Conservation (phyloP, 2,329 filamentous ascomycete species). For the Colletotrichum higginsianum region DNA sequence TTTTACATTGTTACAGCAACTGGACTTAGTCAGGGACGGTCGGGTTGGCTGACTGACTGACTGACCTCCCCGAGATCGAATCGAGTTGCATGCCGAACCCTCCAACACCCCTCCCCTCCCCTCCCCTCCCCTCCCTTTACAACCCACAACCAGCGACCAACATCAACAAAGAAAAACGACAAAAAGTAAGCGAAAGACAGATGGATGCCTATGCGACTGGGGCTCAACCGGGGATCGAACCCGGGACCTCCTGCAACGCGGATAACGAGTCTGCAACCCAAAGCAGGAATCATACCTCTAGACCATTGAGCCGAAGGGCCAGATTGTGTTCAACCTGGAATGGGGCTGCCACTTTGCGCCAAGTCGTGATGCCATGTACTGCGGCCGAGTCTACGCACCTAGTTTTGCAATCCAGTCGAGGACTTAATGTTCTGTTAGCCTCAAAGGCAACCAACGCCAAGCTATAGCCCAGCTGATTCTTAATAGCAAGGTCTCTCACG, state of each 20-base stretch:
- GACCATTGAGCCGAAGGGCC: conserved; percentile 48
- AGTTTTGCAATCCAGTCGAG: not conserved
- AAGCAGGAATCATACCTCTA: conserved; percentile 55
- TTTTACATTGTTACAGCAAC: not conserved
- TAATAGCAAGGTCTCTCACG: too few species aligned
- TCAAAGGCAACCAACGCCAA: too few species aligned
- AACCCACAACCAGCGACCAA: too few species aligned
- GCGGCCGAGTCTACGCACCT: too few species aligned
- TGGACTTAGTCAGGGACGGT: not conserved
- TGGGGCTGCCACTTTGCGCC: not conserved
- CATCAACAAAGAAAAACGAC: conserved; percentile 13
- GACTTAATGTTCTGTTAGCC: too few species aligned
- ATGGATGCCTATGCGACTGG: not conserved
- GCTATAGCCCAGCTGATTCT: too few species aligned
- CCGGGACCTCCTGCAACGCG: conserved; percentile 52
- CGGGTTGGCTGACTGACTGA: not conserved
- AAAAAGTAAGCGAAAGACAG: too few species aligned
- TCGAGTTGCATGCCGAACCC: not conserved
- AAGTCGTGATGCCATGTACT: not conserved
- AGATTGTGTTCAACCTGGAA: not conserved
- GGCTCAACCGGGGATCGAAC: conserved; percentile 52
- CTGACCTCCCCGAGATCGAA: not conserved
- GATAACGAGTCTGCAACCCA: conserved; percentile 42
- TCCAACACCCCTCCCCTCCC: not conserved
- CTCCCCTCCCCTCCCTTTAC: not conserved